These are phyloP conservation scores for Flaveria bidentis DNA, from an alignment of 129 eudicot species.

Conservation along the genomic window DNA sequence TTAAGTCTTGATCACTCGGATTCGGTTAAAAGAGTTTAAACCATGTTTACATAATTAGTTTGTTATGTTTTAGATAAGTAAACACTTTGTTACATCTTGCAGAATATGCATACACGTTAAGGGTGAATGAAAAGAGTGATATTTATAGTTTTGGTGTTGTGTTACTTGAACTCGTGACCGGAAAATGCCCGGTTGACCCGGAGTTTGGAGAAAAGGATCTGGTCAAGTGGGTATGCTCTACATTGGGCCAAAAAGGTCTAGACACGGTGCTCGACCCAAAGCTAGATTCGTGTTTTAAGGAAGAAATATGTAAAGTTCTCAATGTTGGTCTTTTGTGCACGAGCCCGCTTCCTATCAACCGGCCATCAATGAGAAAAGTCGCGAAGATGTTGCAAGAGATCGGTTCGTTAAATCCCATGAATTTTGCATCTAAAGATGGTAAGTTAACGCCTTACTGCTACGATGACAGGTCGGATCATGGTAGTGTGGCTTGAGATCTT, in stretches of 20 bases:
- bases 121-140: conserved; percentile 98
- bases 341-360: conserved; percentile 88
- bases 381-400: conserved; percentile 82
- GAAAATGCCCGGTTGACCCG: conserved; percentile 85
- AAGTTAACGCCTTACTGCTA: conserved; percentile 80
- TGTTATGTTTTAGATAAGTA: neutral
- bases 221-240: conserved; percentile 91
- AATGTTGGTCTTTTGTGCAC: conserved; percentile 88
- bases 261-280: conserved; percentile 79
- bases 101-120: conserved; percentile 94
- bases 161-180: conserved; percentile 79
- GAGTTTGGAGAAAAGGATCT: conserved; percentile 92
- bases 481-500: conserved; percentile 59
- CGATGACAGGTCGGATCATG: conserved; percentile 83
- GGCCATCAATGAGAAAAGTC: conserved; percentile 90
- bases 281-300: conserved; percentile 87
- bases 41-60: neutral
- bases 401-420: conserved; percentile 53
- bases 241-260: conserved; percentile 77
- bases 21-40: neutral
- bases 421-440: conserved; percentile 61
- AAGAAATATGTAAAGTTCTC: conserved; percentile 78
- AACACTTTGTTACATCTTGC: conserved; percentile 24
- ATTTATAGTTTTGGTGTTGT: conserved; percentile 93
- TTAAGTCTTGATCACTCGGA: neutral